Conservation (phyloP, 2,329 filamentous ascomycete genomes). For the Westerdykella aurantiaca region DNA sequence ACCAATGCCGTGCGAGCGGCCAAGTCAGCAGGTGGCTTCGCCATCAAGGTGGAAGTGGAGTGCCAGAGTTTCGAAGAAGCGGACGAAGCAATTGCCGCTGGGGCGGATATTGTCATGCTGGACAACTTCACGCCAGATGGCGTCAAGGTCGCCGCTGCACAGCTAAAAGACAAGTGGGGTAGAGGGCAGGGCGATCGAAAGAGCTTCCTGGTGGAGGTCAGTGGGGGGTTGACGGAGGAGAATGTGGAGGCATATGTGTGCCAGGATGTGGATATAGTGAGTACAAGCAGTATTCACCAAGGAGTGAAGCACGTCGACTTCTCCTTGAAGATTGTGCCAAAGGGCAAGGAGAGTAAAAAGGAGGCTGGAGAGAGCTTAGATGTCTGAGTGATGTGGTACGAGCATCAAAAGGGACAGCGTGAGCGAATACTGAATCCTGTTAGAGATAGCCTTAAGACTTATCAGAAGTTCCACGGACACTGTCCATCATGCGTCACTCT, state of each 20-base stretch:
- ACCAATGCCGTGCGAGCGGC: constrained; percentile 78
- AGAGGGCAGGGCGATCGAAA: constrained; percentile 54
- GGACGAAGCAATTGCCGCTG: constrained; percentile 82
- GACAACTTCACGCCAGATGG: constrained; percentile 87
- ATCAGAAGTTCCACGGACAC: too few relatives aligned
- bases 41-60: constrained; percentile 93
- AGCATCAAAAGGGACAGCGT: neutral
- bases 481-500: too few relatives aligned
- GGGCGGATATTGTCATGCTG: constrained; percentile 93
- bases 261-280: constrained; percentile 87
- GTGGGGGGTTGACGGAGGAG: constrained; percentile 76
- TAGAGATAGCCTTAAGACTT: too few relatives aligned
- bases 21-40: constrained; percentile 78
- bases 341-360: constrained; percentile 21
- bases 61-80: constrained; percentile 84
- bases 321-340: constrained; percentile 75
- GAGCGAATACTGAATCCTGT: neutral
- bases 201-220: constrained; percentile 79
- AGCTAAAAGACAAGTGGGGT: constrained; percentile 74
- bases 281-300: constrained; percentile 94
- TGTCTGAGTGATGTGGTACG: constrained; percentile 5
- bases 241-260: constrained; percentile 79
- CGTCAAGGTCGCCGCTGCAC: constrained; percentile 66
- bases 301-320: constrained; percentile 92
- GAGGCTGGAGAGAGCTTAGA: constrained; percentile 9